These are phyloP conservation scores for Astrothelium macrocarpum DNA, from an alignment of 495 filamentous ascomycete species.

Conservation along the genomic window DNA sequence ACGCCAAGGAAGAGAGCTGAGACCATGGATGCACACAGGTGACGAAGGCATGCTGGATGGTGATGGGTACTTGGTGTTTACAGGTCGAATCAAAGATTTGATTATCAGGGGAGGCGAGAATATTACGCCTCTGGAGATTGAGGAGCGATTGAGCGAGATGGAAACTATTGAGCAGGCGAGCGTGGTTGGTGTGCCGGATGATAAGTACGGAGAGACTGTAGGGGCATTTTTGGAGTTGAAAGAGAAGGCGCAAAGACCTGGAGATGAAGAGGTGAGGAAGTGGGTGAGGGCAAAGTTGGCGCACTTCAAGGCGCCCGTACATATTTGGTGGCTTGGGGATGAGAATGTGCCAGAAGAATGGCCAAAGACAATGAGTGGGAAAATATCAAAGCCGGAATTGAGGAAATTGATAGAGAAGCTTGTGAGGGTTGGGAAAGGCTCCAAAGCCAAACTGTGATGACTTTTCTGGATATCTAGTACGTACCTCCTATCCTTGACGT, in stretches of 20 bases:
- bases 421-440: not conserved
- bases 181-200: slow-evolving; percentile 22
- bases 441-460: not conserved
- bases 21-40: slow-evolving; percentile 26
- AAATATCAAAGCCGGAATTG: slow-evolving; percentile 21
- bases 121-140: slow-evolving; percentile 25
- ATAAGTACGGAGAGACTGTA: slow-evolving; percentile 23
- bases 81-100: slow-evolving; percentile 25
- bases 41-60: slow-evolving; percentile 23
- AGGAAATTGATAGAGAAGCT: slow-evolving; percentile 16
- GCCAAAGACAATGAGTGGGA: slow-evolving; percentile 24
- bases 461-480: not conserved
- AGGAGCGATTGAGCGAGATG: slow-evolving; percentile 21
- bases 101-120: slow-evolving; percentile 26
- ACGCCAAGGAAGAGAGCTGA: slow-evolving; percentile 3
- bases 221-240: slow-evolving; percentile 17
- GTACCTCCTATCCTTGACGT: not conserved
- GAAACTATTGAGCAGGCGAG: slow-evolving; percentile 16
- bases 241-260: slow-evolving; percentile 7
- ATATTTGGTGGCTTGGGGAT: slow-evolving; percentile 21
- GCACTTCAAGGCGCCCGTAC: slow-evolving; percentile 21
- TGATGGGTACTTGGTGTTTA: slow-evolving; percentile 23
- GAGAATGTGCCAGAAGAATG: slow-evolving; percentile 14
- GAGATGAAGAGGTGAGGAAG: slow-evolving; percentile 15
- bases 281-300: slow-evolving; percentile 20